These are phyloP conservation scores for Hypsizygus marmoreus DNA, from an alignment of 768 basidiomycete genomes.

Conservation along the genomic window DNA sequence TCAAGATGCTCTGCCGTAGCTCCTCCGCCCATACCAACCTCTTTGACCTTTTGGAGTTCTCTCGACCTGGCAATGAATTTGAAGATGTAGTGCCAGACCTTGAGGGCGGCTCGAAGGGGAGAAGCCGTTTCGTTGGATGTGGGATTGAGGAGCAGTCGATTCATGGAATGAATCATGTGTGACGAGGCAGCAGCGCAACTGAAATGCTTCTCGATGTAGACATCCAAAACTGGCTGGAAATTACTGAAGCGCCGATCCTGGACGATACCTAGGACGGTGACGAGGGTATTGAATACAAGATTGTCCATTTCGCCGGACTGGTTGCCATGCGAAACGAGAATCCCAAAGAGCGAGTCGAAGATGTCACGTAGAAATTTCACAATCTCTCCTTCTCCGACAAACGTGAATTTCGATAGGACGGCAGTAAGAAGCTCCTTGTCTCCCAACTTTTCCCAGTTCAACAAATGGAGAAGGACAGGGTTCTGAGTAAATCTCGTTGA, in stretches of 20 bases:
- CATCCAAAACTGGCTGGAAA: slow-evolving; percentile 90
- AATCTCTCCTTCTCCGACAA: slow-evolving; percentile 92
- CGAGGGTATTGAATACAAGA: slow-evolving; percentile 86
- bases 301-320: slow-evolving; percentile 79
- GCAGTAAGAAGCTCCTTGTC: slow-evolving; percentile 68
- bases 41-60: slow-evolving; percentile 82
- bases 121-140: slow-evolving; percentile 73
- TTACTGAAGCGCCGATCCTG: slow-evolving; percentile 94
- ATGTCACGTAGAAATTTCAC: slow-evolving; percentile 91
- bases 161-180: slow-evolving; percentile 87
- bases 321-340: slow-evolving; percentile 76
- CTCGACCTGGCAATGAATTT: slow-evolving; percentile 91
- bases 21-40: slow-evolving; percentile 75
- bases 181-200: slow-evolving; percentile 77
- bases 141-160: slow-evolving; percentile 73
- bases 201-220: slow-evolving; percentile 92
- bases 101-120: slow-evolving; percentile 82
- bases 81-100: slow-evolving; percentile 97
- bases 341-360: slow-evolving; percentile 91
- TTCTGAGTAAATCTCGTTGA: slow-evolving; percentile 95
- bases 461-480: slow-evolving; percentile 72
- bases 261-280: slow-evolving; percentile 89
- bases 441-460: slow-evolving; percentile 76
- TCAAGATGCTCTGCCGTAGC: slow-evolving; percentile 88
- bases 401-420: slow-evolving; percentile 82